Base-by-base conservation (phyloP, 2,329 filamentous ascomycete genomes). In the Laburnicola sp. region DNA sequence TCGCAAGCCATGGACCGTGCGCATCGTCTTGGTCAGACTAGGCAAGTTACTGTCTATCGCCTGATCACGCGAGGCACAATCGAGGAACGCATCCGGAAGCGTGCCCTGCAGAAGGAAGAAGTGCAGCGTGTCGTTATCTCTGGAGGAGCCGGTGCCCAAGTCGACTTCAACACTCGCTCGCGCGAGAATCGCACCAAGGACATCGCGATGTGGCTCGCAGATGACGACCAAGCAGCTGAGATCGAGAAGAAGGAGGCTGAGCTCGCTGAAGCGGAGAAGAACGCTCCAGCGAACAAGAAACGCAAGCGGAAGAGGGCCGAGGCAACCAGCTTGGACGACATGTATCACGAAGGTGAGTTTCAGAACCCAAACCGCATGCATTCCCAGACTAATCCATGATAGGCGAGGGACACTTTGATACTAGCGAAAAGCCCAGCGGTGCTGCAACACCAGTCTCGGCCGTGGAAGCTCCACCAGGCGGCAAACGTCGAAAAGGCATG, bases 1-100 rank as follows among this genome's bases (percentile, higher is more conserved):
- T 96, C 90, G 46, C 94, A 99, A 74, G 94, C 94, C 74, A 97
- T 97, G 94, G 94, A 99, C 74, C 89, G 94, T 73, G 94, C 94
- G 9, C 94, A 99, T 84, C 90, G 94, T 83, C 84, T 99, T 31
- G 94, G 94, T 43, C 93, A 99, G 74, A 97, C 93, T 2, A 85
- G 85, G 61, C 94, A 99, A 75, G 94, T 99, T 51, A 97, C 92
- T 0, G 94, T 99, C 8, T 99, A 97, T 75, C 90, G 94, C 59
- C 86, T 99, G 68, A 97, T 99, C 75, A 99, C 94, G 0, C 87
- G 91, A 38, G 91, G 91, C 57, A 97, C 94, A 0, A 97, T 99
- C 67, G 94, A 97, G 76, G 94, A 99, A 75, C 91, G 94, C 48
- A 99, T 99, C 65, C 88, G 94, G 58, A 97, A 97, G 80, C 88